Conservation (phyloP, 768 basidiomycete genomes). For the Tylopilus intermedius region DNA sequence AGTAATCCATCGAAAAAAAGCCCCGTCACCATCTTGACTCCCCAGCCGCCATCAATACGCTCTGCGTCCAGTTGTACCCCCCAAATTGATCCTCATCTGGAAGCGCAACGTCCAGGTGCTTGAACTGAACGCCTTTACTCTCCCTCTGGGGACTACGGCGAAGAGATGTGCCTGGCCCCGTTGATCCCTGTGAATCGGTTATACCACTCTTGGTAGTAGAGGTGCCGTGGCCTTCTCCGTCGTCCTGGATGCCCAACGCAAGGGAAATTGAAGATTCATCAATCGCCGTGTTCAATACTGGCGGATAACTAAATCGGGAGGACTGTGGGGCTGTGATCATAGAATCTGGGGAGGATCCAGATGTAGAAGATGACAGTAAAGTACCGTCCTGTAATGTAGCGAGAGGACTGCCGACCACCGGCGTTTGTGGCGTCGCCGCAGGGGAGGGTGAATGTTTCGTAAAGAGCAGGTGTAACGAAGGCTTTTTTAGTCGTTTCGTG, state of each 20-base stretch:
- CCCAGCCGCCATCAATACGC: conserved; percentile 69
- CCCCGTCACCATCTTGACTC: conserved; percentile 33
- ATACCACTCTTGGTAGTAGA: conserved; percentile 11
- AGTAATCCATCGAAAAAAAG: conserved; percentile 10
- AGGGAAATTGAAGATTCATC: conserved; percentile 49
- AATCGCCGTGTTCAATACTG: conserved; percentile 57
- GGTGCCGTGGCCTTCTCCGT: conserved; percentile 20
- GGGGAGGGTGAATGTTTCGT: conserved; percentile 58
- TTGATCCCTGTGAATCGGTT: conserved; percentile 19
- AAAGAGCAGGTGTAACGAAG: conserved; percentile 66
- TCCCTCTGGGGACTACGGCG: conserved; percentile 18
- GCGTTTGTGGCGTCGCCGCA: conserved; percentile 26
- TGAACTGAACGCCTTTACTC: conserved; percentile 20
- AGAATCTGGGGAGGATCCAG: conserved; percentile 36
- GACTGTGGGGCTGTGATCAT: conserved; percentile 58
- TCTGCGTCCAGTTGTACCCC: conserved; percentile 68
- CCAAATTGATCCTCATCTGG: conserved; percentile 37
- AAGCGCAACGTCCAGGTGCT: conserved; percentile 25
- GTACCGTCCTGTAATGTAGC: conserved; percentile 14
- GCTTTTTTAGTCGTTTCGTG: conserved; percentile 50
- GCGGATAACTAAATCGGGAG: conserved; percentile 45
- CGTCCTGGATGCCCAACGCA: conserved; percentile 26
- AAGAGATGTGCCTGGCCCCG: conserved; percentile 2
- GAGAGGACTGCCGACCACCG: conserved; percentile 12
- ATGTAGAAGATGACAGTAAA: conserved; percentile 24